Evolutionary conservation across 345 rosid genomes (phyloP), one percentile per base, ranked within the genome.

Genomic region (Raphanus raphanistrum): DNA sequence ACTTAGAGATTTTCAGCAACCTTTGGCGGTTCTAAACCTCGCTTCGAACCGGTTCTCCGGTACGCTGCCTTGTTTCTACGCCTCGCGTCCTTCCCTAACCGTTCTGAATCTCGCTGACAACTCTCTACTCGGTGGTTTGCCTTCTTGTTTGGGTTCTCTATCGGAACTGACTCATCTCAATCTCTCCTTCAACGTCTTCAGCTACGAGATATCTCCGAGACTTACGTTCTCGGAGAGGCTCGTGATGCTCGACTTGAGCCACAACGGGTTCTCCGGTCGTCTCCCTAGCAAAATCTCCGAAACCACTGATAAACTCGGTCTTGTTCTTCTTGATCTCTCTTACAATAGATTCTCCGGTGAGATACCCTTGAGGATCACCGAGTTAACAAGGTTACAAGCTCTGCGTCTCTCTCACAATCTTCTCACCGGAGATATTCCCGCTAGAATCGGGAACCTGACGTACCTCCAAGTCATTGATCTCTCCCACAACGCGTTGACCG

Each of bases 401-500:
- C 78, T 94, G 84, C 85, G 86, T 84, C 98, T 90, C 79, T 94
- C 98, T 31, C 91, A 89, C 82, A 90, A 92, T 86, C 76, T 84
- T 54, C 86, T 92, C 8, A 86, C 86, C 0, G 97, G 97, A 29
- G 87, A 85, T 79, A 94, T 94, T 69, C 98, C 97, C 0, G 85
- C 87, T 1, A 85, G 91, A 74, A 90, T 94, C 12, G 96, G 98
- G 74, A 94, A 94, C 48, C 72, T 94, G 82, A 94, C 97, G 0
- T 87, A 90, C 84, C 97, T 94, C 60, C 97, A 94, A 72, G 87
- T 90, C 68, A 86, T 94, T 58, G 92, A 92, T 85, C 89, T 92
- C 72, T 92, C 97, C 0, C 75, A 89, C 85, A 94, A 94, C 75
- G 80, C 85, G 11, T 76, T 92, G 59, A 88, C 94, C 0, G 96